phyloP scores from a whole-genome alignment of 352 stramenopile species.

The Elongisporangium undulatum region DNA sequence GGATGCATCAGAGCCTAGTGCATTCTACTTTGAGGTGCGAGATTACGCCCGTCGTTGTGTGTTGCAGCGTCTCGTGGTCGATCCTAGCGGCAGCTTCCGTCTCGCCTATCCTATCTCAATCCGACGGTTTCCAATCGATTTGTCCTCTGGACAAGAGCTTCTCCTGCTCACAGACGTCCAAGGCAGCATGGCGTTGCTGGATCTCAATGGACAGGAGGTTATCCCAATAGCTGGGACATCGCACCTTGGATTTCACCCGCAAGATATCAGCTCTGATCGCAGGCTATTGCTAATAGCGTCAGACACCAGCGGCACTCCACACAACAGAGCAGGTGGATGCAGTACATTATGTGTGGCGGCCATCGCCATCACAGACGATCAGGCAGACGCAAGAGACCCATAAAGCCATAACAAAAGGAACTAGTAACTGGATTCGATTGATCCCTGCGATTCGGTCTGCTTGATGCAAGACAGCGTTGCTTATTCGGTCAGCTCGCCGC shows the following conservation, averaged over 20 bases:
- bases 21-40: constrained; percentile 35
- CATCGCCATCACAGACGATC: neutral
- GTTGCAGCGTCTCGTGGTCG: constrained; percentile 21
- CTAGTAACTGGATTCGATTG: neutral
- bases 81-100: neutral
- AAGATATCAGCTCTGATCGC: neutral
- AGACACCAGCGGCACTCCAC: neutral
- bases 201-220: constrained; percentile 10
- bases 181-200: constrained; percentile 20
- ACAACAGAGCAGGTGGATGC: neutral
- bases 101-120: constrained; percentile 3
- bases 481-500: constrained; percentile 87
- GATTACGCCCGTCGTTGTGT: constrained; percentile 23
- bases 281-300: constrained; percentile 1
- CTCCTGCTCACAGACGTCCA: constrained; percentile 19
- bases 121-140: constrained; percentile 3
- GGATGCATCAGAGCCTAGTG: neutral
- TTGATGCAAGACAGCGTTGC: neutral
- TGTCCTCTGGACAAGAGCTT: constrained; percentile 2
- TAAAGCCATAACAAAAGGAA: neutral
- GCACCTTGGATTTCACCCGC: neutral
- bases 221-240: constrained; percentile 13
- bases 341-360: neutral
- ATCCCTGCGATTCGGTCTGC: neutral
- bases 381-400: neutral